Percentiles rank a stretch among this genome's conserved stretches.
These are phyloP conservation scores for Syncephalastrum racemosum DNA, from an alignment of 371 early-diverging fungal genomes.

Conservation along the genomic window DNA sequence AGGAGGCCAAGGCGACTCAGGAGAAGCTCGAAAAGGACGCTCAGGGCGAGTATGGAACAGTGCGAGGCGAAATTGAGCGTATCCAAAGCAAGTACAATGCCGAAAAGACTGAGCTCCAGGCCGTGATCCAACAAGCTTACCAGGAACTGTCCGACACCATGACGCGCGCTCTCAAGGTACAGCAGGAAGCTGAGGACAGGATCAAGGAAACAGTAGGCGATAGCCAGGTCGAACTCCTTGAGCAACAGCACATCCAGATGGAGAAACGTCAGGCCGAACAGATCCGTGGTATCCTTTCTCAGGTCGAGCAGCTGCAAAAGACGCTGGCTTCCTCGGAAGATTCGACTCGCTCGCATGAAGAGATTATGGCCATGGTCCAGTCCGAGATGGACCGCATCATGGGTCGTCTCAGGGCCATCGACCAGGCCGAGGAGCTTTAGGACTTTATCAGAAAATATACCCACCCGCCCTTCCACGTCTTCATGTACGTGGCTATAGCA, in stretches of 20 bases:
- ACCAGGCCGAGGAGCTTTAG: constrained; percentile 25
- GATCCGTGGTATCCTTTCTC: constrained; percentile 29
- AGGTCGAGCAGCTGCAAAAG: constrained; percentile 30
- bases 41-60: constrained; percentile 30
- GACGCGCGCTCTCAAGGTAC: constrained; percentile 29
- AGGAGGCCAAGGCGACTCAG: constrained; percentile 39
- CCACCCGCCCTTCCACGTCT: background rate
- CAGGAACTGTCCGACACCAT: constrained; percentile 35
- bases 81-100: constrained; percentile 33
- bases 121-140: constrained; percentile 35
- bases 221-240: constrained; percentile 28
- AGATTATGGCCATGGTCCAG: constrained; percentile 37
- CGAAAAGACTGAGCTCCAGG: constrained; percentile 32
- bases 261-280: constrained; percentile 18
- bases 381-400: constrained; percentile 49
- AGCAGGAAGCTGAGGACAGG: constrained; percentile 38
- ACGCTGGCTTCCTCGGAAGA: constrained; percentile 28
- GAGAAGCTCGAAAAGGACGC: constrained; percentile 33
- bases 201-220: constrained; percentile 29
- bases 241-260: constrained; percentile 33
- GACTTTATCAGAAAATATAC: too few relatives aligned
- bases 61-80: constrained; percentile 25
- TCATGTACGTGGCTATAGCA: background rate
- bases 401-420: constrained; percentile 42
- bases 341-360: constrained; percentile 36